These are phyloP conservation scores for Poa pratensis DNA, from an alignment of 176 grass and related monocot genomes.

Conservation along the genomic window DNA sequence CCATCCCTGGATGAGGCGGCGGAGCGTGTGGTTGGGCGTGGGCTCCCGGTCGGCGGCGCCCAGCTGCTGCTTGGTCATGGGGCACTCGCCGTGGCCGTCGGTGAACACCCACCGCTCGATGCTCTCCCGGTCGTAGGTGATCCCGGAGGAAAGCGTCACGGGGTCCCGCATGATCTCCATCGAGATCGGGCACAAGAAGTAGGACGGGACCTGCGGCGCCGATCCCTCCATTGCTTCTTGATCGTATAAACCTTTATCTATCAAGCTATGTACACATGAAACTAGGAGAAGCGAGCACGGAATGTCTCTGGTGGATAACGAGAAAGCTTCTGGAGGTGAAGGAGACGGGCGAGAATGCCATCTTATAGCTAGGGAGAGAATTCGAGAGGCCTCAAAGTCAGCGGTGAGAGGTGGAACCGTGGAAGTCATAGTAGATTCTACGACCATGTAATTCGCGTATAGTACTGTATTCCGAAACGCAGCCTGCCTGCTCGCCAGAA, in stretches of 20 bases:
- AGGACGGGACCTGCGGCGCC: conserved; percentile 48
- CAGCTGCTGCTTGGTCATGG: conserved; percentile 70
- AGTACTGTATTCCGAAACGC: conserved; percentile 8
- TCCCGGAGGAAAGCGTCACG: conserved; percentile 85
- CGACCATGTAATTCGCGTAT: not conserved
- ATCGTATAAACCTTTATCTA: not conserved
- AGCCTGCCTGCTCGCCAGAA: conserved; percentile 11
- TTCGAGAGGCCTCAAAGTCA: conserved; percentile 16
- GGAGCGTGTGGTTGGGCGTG: conserved; percentile 94
- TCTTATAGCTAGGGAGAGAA: conserved; percentile 2
- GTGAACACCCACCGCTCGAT: conserved; percentile 92
- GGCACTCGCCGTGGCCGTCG: conserved; percentile 71
- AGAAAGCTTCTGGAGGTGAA: conserved; percentile 49
- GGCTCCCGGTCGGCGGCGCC: conserved; percentile 56
- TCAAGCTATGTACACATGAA: conserved; percentile 28
- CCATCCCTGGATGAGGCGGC: conserved; percentile 86
- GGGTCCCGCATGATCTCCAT: conserved; percentile 87
- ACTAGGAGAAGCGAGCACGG: not conserved
- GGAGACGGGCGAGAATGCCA: not conserved
- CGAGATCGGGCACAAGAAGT: conserved; percentile 92
- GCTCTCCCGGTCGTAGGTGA: conserved; percentile 87
- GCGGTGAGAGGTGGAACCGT: conserved; percentile 28
- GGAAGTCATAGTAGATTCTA: conserved; percentile 34
- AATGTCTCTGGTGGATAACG: not conserved
- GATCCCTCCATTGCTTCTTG: conserved; percentile 32